Evolutionary conservation across 2,329 filamentous ascomycete genomes (phyloP).

Genomic region (Penicillium sp.): DNA sequence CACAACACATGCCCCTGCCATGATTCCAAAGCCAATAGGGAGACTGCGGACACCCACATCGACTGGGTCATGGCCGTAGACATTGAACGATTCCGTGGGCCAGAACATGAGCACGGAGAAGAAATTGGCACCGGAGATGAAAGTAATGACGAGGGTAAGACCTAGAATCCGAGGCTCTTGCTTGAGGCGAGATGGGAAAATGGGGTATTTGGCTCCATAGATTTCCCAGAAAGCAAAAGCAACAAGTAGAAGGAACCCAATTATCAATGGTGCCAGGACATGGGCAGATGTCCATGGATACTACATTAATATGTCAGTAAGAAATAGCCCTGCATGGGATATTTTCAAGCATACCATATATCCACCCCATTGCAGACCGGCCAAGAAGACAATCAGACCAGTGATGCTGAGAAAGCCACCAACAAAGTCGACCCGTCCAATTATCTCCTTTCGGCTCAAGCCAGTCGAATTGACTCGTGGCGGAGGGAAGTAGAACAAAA

Average conservation of each 20-base stretch:
- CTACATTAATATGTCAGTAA: constrained; percentile 22
- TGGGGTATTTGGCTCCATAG: constrained; percentile 47
- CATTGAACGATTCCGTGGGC: constrained; percentile 63
- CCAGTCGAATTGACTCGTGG: constrained; percentile 43
- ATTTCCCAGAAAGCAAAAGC: constrained; percentile 49
- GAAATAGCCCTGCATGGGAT: constrained; percentile 3
- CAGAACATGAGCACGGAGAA: constrained; percentile 58
- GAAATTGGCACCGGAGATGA: constrained; percentile 60
- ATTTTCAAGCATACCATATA: constrained; percentile 36
- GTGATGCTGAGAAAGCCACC: constrained; percentile 49
- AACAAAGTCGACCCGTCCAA: constrained; percentile 51
- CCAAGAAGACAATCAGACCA: constrained; percentile 50
- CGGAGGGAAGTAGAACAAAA: constrained; percentile 48
- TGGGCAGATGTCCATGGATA: constrained; percentile 47
- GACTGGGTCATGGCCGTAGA: constrained; percentile 64
- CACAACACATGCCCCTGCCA: constrained; percentile 59
- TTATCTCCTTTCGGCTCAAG: constrained; percentile 38
- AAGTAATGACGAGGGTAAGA: constrained; percentile 57
- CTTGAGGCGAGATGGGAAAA: constrained; percentile 46
- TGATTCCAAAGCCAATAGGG: constrained; percentile 63
- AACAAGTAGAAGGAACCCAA: constrained; percentile 45
- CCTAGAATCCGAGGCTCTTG: constrained; percentile 51
- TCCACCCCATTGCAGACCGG: constrained; percentile 54
- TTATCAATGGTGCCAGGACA: constrained; percentile 46
- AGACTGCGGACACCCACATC: constrained; percentile 64